phyloP scores from a whole-genome alignment of 73 alveolate species.

The Tetrahymena thermophila region DNA sequence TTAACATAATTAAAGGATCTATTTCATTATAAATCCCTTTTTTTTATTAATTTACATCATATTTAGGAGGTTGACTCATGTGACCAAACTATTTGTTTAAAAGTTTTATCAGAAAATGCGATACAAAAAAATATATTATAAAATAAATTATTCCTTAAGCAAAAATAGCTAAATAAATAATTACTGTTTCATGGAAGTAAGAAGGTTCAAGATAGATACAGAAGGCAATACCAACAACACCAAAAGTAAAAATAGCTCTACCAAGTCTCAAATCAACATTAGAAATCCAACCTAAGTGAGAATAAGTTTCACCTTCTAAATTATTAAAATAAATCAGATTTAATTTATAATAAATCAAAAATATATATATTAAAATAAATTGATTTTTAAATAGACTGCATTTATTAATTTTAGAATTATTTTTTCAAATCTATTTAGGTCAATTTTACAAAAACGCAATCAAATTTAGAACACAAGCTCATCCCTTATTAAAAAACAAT shows the following conservation, averaged over 20 bases:
- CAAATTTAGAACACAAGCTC: background rate
- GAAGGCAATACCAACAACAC: background rate
- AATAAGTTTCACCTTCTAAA: background rate
- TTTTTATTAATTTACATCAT: background rate
- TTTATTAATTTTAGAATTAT: background rate
- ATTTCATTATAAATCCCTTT: background rate
- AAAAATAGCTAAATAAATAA: background rate
- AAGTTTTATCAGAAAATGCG: background rate
- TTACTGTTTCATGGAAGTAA: background rate
- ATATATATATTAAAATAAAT: too few relatives aligned
- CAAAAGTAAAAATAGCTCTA: background rate
- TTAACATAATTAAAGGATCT: background rate
- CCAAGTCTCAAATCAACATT: background rate
- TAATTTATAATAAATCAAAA: background rate
- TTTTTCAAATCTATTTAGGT: background rate
- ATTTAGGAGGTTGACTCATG: background rate
- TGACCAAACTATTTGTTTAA: background rate
- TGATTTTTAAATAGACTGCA: background rate
- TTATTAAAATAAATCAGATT: background rate
- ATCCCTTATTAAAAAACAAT: background rate
- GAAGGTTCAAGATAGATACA: conserved; percentile 2
- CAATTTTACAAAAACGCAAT: background rate
- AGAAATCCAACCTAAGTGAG: background rate
- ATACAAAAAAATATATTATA: background rate
- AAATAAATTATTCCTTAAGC: background rate